A percentile compares a stretch with the other conserved stretches of the same genome.
phyloP scores from a whole-genome alignment of 768 basidiomycete species.

The Saitozyma sp. region DNA sequence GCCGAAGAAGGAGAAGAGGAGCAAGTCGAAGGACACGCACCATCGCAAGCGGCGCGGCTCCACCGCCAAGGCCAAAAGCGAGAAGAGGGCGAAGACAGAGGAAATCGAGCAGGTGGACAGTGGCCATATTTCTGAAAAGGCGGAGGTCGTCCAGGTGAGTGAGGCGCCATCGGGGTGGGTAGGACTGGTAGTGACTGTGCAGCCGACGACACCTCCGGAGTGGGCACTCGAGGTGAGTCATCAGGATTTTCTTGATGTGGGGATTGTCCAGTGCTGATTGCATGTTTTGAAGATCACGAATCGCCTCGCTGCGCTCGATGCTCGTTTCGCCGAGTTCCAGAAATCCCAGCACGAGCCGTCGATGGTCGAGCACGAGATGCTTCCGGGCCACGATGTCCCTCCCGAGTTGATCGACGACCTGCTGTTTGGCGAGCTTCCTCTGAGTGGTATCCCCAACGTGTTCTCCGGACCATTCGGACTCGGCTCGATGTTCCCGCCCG shows the following conservation, averaged over 20 bases:
- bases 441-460: constrained; percentile 4
- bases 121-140: too few relatives aligned
- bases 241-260: too few relatives aligned
- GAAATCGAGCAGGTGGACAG: too few relatives aligned
- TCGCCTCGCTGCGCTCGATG: constrained; percentile 34
- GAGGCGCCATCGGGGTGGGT: too few relatives aligned
- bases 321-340: constrained; percentile 28
- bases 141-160: too few relatives aligned
- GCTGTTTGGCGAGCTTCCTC: constrained; percentile 27
- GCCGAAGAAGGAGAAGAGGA: constrained; percentile 12
- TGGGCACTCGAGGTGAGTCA: constrained; percentile 35
- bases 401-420: constrained; percentile 37
- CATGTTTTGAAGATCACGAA: constrained; percentile 25
- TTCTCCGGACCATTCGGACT: too few relatives aligned
- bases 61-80: too few relatives aligned
- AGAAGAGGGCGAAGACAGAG: too few relatives aligned
- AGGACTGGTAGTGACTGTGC: too few relatives aligned
- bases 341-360: constrained; percentile 14
- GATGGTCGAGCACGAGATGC: neutral
- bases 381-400: constrained; percentile 18
- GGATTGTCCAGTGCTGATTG: too few relatives aligned
- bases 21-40: constrained; percentile 20
- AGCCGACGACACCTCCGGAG: constrained; percentile 6
- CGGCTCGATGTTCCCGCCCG: too few relatives aligned
- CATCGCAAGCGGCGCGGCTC: too few relatives aligned